Evolutionary conservation across 208 protist species (phyloP), one percentile per base, ranked within the genome.

Genomic region (Acanthamoeba castellanii): DNA sequence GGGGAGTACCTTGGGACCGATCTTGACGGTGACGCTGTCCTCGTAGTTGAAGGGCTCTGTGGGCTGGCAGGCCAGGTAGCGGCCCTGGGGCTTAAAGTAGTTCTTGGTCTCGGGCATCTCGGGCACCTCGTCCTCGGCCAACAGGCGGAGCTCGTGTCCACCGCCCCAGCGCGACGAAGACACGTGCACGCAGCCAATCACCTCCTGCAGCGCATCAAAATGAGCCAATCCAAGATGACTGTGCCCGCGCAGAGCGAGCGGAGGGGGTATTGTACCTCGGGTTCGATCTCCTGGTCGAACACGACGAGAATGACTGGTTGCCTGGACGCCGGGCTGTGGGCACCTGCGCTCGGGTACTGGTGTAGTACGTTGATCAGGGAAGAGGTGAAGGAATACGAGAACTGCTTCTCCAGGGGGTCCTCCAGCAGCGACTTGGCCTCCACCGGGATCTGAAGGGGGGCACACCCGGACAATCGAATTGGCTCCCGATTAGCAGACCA

Each of bases 271-370:
- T 82, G 34, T 37, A 88, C 81, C 81, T 94, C 61, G n/a, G 91
- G 91, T 22, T 87, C 32, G 50, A 94, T 94, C 37, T 94, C 45
- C 76, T 94, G 91, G 30, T 82, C 72, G 45, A 94, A 94, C 7
- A 25, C 34, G 45, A 94, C 37, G n/a, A 94, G 61, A 42, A 94
- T 94, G n/a, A 72, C n/a, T 16, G 88, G 61, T 27, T 78, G 66
- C 8, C 88, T n/a, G 18, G 37, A 14, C 32, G 34, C 37, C 32
- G 30, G 9, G n/a, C 16, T 59, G 1, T 16, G 14, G 9, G 32
- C 25, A 32, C 30, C 34, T n/a, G 30, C 8, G 50, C 2, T 7
- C 34, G 88, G 88, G 72, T 93, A 93, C 50, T 5, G 4, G 13
- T 72, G 11, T 22, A 16, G 22, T 4, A 78, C 88, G 11, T 6